Base-by-base conservation (phyloP, 139 green algal species). In the Deuterostichococcus epilithicus region DNA sequence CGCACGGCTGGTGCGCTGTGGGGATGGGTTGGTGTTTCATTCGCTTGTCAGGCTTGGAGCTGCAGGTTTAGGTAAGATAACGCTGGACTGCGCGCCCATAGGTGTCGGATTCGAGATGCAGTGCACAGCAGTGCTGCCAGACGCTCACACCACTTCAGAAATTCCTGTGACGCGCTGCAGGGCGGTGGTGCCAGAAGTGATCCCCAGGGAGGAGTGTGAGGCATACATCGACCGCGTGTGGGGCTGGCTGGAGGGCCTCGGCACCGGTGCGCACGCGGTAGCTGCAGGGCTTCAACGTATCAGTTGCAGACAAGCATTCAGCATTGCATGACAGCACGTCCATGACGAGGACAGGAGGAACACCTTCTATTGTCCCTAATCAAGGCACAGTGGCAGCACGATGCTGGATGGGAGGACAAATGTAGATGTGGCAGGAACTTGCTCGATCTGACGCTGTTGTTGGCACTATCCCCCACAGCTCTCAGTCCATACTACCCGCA, bases 171-270 rank as follows among this genome's bases (percentile, higher is more conserved):
- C 18, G 5, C 37, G 65, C 6, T 42, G 15, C 65, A 70, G 65
- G 33, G 65, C 65, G 6, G 30, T 70, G 65, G 33, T 70, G 6
- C 33, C 65, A 13, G 32, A 70, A 3, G 32, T 42, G 6, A 38
- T 70, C 33, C 20, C 6, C 6, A 6, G 32, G 6, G 65, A 70
- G 36, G 30, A 38, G 5, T 70, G 65, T 38, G 30, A 38, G 33
- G 32, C 32, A 10, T 38, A 42, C 33, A 36, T 42, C 33, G 65
- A 45, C 30, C 20, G 30, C 45, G 34, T 77, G 3, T 77, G 73
- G 73, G 73, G 33, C 23, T 77, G 73, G 73, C 35, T 77, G 58
- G 73, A 77, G 73, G 35, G 73, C 35, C 35, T 77, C 18, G 59
- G 59, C 20, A 77, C 74, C 26, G 52, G 52, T 63, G 52, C 18